A percentile compares a stretch with the other conserved stretches of the same genome.
Conservation (phyloP, 2,329 filamentous ascomycete species). For the Lachnellula occidentalis region DNA sequence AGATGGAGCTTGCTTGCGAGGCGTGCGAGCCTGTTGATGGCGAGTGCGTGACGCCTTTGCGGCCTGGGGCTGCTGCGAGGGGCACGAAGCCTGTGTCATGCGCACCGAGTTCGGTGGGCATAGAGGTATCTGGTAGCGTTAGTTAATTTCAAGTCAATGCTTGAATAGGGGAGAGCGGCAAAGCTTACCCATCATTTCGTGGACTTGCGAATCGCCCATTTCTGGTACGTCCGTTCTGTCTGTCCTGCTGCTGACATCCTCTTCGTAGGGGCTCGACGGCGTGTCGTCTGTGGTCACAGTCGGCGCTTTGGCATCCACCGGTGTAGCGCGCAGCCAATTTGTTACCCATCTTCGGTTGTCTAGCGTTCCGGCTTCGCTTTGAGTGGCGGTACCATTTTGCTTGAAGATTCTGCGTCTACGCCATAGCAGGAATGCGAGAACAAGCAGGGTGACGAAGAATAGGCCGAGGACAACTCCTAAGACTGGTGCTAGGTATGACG, state of each 20-base stretch:
- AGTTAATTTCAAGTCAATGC: not conserved
- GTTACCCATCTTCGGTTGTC: constrained; percentile 21
- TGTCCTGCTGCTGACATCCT: constrained; percentile 5
- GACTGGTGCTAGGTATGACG: constrained; percentile 55
- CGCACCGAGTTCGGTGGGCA: constrained; percentile 16
- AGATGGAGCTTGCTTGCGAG: constrained; percentile 14
- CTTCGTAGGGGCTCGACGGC: constrained; percentile 16
- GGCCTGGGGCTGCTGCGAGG: constrained; percentile 1
- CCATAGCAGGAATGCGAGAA: constrained; percentile 48
- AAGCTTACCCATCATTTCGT: constrained; percentile 32
- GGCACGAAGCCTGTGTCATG: constrained; percentile 20
- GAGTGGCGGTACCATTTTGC: constrained; percentile 7
- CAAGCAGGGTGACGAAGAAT: constrained; percentile 47
- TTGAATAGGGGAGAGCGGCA: constrained; percentile 3
- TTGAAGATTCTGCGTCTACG: constrained; percentile 36
- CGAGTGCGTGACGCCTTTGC: constrained; percentile 10
- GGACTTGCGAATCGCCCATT: constrained; percentile 24
- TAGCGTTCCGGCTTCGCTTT: constrained; percentile 24
- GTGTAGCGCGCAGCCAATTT: constrained; percentile 25
- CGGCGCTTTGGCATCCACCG: constrained; percentile 22
- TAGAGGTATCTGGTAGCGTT: constrained; percentile 21
- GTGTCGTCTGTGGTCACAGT: constrained; percentile 28
- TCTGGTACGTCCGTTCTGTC: constrained; percentile 15
- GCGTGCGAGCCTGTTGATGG: constrained; percentile 17
- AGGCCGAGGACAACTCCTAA: constrained; percentile 56